phyloP scores from a whole-genome alignment of 148 eudicot genomes.

The Spergularia marina region DNA sequence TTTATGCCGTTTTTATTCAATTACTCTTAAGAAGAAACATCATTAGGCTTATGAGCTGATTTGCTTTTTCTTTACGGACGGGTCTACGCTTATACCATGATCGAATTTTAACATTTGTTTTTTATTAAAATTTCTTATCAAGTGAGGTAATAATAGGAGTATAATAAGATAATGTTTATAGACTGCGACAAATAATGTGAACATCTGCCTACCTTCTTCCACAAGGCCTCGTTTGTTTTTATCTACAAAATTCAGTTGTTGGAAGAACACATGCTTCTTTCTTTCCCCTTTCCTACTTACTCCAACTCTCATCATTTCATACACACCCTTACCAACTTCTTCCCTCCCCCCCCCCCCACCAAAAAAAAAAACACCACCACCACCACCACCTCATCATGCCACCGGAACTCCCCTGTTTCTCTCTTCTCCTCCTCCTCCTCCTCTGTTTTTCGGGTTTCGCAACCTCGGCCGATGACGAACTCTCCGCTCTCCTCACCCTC shows the following conservation, averaged over 20 bases:
- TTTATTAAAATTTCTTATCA: no score
- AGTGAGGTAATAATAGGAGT: background rate
- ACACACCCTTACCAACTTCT: constrained; percentile 19
- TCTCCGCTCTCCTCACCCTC: constrained; percentile 31
- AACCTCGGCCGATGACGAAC: constrained; percentile 16
- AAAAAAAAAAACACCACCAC: background rate
- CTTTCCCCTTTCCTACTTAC: constrained; percentile 17
- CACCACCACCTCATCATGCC: constrained; percentile 8
- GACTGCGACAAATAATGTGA: constrained; percentile 7
- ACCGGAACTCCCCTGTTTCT: background rate
- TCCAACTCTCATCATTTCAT: constrained; percentile 8
- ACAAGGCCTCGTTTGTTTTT: background rate
- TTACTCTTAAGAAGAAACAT: no score
- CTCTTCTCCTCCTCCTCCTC: constrained; percentile 11
- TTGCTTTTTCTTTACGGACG: no score
- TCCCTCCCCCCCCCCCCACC: no score
- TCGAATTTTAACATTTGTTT: background rate
- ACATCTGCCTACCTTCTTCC: constrained; percentile 5
- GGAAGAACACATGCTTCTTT: constrained; percentile 1
- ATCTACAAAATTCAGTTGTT: constrained; percentile 21
- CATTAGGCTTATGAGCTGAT: no score
- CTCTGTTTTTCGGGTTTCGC: constrained; percentile 19
- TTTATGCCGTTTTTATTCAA: no score
- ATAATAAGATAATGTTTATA: background rate
- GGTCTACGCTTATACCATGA: no score